Conservation (phyloP, 345 rosid genomes). For the Lumnitzera racemosa region DNA sequence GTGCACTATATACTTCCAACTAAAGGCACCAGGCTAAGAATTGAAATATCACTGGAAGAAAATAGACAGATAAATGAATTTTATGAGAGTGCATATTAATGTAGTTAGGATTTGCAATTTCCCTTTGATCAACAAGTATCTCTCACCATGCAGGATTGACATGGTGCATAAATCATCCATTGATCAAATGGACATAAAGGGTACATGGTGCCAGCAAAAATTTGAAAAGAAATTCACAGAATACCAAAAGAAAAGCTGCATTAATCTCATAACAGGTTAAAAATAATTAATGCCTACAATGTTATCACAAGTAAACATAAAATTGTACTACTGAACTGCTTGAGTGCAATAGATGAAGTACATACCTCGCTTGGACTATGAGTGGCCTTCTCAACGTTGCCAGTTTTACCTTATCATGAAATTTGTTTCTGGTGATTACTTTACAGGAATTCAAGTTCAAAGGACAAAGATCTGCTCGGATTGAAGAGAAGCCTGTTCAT, state of each 20-base stretch:
- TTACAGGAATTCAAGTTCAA: not conserved
- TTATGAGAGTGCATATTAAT: too few species aligned
- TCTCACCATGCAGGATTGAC: too few species aligned
- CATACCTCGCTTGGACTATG: constrained; percentile 19
- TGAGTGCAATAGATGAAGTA: not conserved
- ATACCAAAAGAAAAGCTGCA: not conserved
- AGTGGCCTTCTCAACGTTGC: constrained; percentile 5
- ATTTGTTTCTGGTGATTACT: constrained; percentile 1
- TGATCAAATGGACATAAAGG: too few species aligned
- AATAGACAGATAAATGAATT: too few species aligned
- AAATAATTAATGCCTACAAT: not conserved
- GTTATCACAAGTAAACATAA: not conserved
- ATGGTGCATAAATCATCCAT: too few species aligned
- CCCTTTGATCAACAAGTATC: too few species aligned
- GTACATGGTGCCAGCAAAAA: not conserved
- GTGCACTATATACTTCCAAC: too few species aligned
- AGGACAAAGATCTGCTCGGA: too few species aligned
- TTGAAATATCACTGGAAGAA: too few species aligned
- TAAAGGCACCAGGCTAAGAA: too few species aligned
- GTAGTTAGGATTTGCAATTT: too few species aligned
- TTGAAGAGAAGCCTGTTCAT: too few species aligned
- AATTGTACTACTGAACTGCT: not conserved
- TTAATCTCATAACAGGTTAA: not conserved
- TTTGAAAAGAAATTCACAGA: not conserved
- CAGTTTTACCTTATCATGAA: constrained; percentile 2